Percentiles rank a stretch among this genome's conserved stretches.
Evolutionary conservation across 345 rosid species (phyloP).

Genomic region (Salix udensis): DNA sequence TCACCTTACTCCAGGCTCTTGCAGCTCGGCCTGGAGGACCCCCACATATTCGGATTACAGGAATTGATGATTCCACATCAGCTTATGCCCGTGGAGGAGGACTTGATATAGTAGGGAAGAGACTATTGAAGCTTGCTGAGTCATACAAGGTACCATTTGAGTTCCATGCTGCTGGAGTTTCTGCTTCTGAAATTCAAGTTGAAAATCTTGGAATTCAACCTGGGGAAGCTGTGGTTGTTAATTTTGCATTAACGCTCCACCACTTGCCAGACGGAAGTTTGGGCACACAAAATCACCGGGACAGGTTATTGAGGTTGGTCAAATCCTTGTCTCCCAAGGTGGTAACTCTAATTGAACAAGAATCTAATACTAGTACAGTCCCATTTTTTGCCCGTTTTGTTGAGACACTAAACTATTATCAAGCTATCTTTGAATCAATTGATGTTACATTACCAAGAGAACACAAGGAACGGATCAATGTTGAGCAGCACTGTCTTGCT

Average conservation of each 20-base stretch:
- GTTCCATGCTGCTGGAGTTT: conserved; percentile 54
- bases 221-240: conserved; percentile 77
- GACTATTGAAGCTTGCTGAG: conserved; percentile 69
- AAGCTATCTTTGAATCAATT: conserved; percentile 72
- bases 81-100: conserved; percentile 86
- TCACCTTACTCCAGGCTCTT: conserved; percentile 86
- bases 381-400: conserved; percentile 73
- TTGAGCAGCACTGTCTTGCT: conserved; percentile 96
- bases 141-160: conserved; percentile 76
- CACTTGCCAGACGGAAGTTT: conserved; percentile 97
- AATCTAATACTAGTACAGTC: conserved; percentile 78
- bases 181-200: conserved; percentile 58
- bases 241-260: conserved; percentile 76
- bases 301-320: conserved; percentile 66
- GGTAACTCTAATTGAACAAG: conserved; percentile 87
- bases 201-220: conserved; percentile 58
- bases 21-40: conserved; percentile 88
- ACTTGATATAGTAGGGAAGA: conserved; percentile 67
- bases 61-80: conserved; percentile 80
- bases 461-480: conserved; percentile 73
- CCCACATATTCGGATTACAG: conserved; percentile 69
- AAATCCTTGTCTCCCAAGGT: conserved; percentile 76
- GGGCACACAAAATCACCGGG: conserved; percentile 76
- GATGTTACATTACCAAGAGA: conserved; percentile 73
- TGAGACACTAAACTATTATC: conserved; percentile 64